Evolutionary conservation across 2,329 filamentous ascomycete species (phyloP).

Genomic region (Xylariaceae sp.): DNA sequence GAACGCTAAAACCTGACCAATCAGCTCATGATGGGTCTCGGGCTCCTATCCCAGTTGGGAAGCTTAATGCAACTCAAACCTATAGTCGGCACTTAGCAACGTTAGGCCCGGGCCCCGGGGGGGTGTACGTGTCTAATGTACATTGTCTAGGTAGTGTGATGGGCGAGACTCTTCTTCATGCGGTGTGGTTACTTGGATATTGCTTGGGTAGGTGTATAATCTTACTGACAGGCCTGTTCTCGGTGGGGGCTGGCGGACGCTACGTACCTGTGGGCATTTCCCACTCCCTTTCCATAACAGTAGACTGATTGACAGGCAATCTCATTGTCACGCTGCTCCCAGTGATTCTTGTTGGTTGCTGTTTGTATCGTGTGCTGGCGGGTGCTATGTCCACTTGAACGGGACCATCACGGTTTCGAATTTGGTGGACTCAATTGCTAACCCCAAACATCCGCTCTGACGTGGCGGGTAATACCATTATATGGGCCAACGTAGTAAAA

Average conservation of each 20-base stretch:
- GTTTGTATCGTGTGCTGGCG: slow-evolving; percentile 13
- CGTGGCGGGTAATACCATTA: slow-evolving; percentile 18
- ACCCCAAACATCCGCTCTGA: slow-evolving; percentile 16
- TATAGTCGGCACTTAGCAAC: slow-evolving; percentile 20
- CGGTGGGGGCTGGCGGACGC: too few relatives aligned
- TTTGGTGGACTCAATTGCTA: slow-evolving; percentile 8
- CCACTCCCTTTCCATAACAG: neutral
- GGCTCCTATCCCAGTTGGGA: slow-evolving; percentile 23
- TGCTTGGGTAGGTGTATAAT: too few relatives aligned
- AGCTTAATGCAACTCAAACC: slow-evolving; percentile 22
- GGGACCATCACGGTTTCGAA: slow-evolving; percentile 2
- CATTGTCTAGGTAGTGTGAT: neutral
- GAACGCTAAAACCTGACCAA: slow-evolving; percentile 21
- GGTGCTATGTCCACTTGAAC: slow-evolving; percentile 9
- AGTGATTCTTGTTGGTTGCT: slow-evolving; percentile 11
- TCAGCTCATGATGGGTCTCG: neutral
- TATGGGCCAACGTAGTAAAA: neutral
- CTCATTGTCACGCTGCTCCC: too few relatives aligned
- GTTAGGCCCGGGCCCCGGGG: neutral
- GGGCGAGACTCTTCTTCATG: neutral
- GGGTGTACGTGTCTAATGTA: neutral
- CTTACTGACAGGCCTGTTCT: too few relatives aligned
- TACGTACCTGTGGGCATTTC: neutral
- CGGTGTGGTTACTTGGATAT: too few relatives aligned
- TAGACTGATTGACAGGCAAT: slow-evolving; percentile 6